phyloP scores from a whole-genome alignment of 495 filamentous ascomycete genomes.

The Aspergillus saccharolyticus region DNA sequence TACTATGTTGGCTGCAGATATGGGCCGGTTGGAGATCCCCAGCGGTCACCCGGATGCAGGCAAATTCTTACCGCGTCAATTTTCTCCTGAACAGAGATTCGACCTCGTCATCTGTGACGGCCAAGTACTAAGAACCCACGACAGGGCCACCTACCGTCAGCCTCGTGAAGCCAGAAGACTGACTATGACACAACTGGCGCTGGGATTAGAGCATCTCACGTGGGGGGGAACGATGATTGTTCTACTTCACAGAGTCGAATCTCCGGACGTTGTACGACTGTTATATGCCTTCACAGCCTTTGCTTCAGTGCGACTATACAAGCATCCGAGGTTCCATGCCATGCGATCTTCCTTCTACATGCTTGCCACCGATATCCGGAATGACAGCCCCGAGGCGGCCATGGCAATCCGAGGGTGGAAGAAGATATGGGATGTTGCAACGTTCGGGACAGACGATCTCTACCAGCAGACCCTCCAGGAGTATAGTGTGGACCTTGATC shows the following conservation, averaged over 20 bases:
- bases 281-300: conserved; percentile 43
- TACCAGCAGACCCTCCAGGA: background rate
- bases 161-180: conserved; percentile 38
- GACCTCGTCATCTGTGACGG: conserved; percentile 56
- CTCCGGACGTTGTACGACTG: conserved; percentile 32
- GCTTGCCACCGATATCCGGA: conserved; percentile 44
- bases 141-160: conserved; percentile 38
- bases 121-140: conserved; percentile 47
- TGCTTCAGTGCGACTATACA: conserved; percentile 42
- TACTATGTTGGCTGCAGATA: conserved; percentile 51
- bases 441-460: conserved; percentile 30
- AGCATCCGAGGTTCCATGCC: conserved; percentile 38
- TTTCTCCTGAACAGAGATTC: conserved; percentile 27
- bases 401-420: conserved; percentile 39
- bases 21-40: conserved; percentile 40
- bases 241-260: conserved; percentile 47
- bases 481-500: too few relatives aligned
- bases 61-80: conserved; percentile 31
- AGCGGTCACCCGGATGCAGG: conserved; percentile 36
- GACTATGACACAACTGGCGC: conserved; percentile 37
- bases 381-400: conserved; percentile 25
- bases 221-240: conserved; percentile 45
- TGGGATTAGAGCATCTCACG: conserved; percentile 43
- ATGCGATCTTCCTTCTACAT: conserved; percentile 53
- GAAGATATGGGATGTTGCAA: conserved; percentile 38